Evolutionary conservation across 495 filamentous ascomycete species (phyloP).

Genomic region (Bryoglossum gracile): DNA sequence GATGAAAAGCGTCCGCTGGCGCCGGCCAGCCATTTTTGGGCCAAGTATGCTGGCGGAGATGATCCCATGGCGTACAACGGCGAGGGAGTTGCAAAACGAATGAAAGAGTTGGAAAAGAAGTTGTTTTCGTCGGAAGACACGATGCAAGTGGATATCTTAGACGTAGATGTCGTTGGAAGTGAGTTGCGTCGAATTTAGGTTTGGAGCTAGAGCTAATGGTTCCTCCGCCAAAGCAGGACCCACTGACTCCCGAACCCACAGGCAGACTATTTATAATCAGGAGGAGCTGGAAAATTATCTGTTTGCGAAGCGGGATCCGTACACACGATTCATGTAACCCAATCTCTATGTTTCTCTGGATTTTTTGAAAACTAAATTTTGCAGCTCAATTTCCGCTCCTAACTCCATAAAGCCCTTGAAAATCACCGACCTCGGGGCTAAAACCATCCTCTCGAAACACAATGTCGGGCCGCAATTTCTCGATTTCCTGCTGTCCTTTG

Average conservation of each 20-base stretch:
- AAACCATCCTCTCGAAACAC: background rate
- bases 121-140: background rate
- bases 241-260: background rate
- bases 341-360: background rate
- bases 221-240: background rate
- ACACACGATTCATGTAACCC: background rate
- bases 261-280: background rate
- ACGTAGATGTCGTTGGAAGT: background rate
- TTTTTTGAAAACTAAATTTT: background rate
- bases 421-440: background rate
- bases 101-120: background rate
- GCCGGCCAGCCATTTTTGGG: background rate
- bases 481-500: slow-evolving; percentile 1
- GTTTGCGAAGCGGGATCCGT: background rate
- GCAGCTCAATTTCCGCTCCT: background rate
- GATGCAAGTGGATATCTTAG: slow-evolving; percentile 1
- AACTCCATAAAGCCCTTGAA: slow-evolving; percentile 2
- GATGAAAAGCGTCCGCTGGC: background rate
- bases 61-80: background rate
- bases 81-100: background rate
- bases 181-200: background rate
- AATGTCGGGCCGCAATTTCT: background rate
- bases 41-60: background rate
- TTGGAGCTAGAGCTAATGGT: background rate
- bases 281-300: background rate